Evolutionary conservation across 2,329 filamentous ascomycete genomes (phyloP), one percentile per base, ranked within the genome.

Genomic region (Alternaria incomplexa): DNA sequence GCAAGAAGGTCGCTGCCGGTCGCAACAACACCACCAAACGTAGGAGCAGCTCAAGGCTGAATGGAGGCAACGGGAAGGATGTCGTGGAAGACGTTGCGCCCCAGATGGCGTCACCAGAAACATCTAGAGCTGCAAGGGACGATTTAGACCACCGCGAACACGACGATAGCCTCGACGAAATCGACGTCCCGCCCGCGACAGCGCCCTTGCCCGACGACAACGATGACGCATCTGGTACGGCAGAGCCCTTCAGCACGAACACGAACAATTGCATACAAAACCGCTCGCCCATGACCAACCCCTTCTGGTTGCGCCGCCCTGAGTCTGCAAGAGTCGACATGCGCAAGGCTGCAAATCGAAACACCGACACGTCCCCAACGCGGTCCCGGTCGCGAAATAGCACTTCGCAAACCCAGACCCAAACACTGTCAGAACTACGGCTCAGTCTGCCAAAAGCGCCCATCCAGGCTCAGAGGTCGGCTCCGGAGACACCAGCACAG

Each of bases 231-330:
- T 64, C 70, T 9, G 56, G 55, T 6, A 36, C 56, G 6, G 71
- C 66, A 10, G 64, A 71, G 15, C 68, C 61, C 62, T 74, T 69
- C 63, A 72, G 69, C 26, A 56, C 65, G 5, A 59, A 66, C 13
- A 65, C 67, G 1, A 61, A 65, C 9, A 61, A 62, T 25, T 58
- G 64, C 23, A 60, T 65, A 15, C 62, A 57, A 23, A 55, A 47
- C 28, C 63, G 56, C 53, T 67, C 62, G 15, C 62, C 66, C 22
- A 58, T 65, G 26, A 61, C 59, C 9, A 70, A 73, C 43, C 66
- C 69, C 1, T 65, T 66, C 50, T 76, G 73, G 73, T 58, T 76
- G 30, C 70, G 69, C 32, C 72, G 73, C 20, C 67, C 71, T 45
- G 61, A 50, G 9, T 59, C 64, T 3, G 30, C 62, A 22, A 25